Evolutionary conservation across 2,329 filamentous ascomycete genomes (phyloP).

Genomic region (Colletotrichum sp.): DNA sequence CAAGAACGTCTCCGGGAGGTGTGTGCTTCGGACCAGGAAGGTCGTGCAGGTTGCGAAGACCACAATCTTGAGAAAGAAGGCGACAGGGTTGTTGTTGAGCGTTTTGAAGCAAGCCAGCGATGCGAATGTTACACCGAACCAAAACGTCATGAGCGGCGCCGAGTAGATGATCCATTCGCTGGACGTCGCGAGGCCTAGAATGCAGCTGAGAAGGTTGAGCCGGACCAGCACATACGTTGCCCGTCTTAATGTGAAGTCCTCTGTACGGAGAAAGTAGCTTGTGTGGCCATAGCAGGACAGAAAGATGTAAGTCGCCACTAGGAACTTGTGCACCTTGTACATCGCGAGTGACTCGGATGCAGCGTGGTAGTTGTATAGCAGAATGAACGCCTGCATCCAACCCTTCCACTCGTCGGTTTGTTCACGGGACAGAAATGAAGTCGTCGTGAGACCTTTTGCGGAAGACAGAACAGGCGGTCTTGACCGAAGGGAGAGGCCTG

Average conservation of each 20-base stretch:
- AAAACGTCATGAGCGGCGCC: slow-evolving; percentile 63
- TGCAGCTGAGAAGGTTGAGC: slow-evolving; percentile 59
- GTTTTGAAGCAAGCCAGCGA: slow-evolving; percentile 49
- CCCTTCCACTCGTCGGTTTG: slow-evolving; percentile 72
- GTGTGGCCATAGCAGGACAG: slow-evolving; percentile 68
- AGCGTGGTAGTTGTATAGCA: slow-evolving; percentile 63
- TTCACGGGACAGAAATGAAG: slow-evolving; percentile 48
- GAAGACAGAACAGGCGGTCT: not conserved
- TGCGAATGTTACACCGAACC: slow-evolving; percentile 63
- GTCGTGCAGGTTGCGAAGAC: slow-evolving; percentile 42
- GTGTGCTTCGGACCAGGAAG: slow-evolving; percentile 9
- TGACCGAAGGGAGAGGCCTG: slow-evolving; percentile 6
- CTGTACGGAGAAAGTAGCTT: slow-evolving; percentile 59
- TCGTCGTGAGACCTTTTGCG: not conserved
- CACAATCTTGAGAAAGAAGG: slow-evolving; percentile 53
- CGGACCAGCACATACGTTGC: slow-evolving; percentile 54
- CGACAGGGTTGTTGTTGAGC: slow-evolving; percentile 46
- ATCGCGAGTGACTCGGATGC: slow-evolving; percentile 51
- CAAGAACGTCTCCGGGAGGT: slow-evolving; percentile 1
- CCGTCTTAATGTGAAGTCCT: slow-evolving; percentile 61
- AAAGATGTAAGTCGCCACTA: slow-evolving; percentile 65
- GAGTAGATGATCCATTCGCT: slow-evolving; percentile 61
- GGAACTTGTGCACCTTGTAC: slow-evolving; percentile 59
- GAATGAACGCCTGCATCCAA: slow-evolving; percentile 61
- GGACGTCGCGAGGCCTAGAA: slow-evolving; percentile 60